phyloP scores from a whole-genome alignment of 2,329 filamentous ascomycete species.

The Neoascochyta sp. region DNA sequence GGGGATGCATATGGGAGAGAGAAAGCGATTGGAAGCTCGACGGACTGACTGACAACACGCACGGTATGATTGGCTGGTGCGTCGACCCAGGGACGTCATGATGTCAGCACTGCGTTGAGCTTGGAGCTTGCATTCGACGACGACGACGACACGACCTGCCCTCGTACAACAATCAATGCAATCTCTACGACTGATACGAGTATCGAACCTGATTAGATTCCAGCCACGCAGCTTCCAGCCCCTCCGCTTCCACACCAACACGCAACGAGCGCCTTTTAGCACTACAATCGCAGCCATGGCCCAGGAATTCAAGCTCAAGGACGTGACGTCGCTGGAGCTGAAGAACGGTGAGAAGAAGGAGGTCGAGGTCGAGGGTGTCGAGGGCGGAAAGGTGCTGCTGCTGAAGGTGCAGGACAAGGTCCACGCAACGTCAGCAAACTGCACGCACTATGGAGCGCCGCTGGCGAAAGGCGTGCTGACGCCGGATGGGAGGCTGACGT shows the following conservation, averaged over 20 bases:
- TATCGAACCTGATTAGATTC: slow-evolving; percentile 18
- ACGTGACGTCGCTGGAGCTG: slow-evolving; percentile 68
- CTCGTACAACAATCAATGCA: slow-evolving; percentile 20
- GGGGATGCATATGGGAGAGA: too few species aligned
- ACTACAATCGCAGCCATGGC: slow-evolving; percentile 40
- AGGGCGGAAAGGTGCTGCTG: slow-evolving; percentile 80
- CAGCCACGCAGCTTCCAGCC: slow-evolving; percentile 11
- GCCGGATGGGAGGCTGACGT: slow-evolving; percentile 77
- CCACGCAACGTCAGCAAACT: slow-evolving; percentile 78
- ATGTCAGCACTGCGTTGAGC: too few species aligned
- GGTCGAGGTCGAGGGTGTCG: slow-evolving; percentile 84
- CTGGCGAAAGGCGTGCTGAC: slow-evolving; percentile 81
- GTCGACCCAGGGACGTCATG: too few species aligned
- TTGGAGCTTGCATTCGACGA: too few species aligned
- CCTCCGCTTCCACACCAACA: slow-evolving; percentile 10
- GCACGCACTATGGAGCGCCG: slow-evolving; percentile 88
- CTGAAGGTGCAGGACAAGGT: slow-evolving; percentile 73
- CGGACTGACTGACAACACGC: too few species aligned
- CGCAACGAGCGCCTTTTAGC: slow-evolving; percentile 23
- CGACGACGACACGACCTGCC: too few species aligned
- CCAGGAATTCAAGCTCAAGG: slow-evolving; percentile 63
- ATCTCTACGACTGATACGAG: slow-evolving; percentile 20
- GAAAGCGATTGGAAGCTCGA: too few species aligned
- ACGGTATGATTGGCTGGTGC: too few species aligned
- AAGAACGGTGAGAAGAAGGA: slow-evolving; percentile 81